Base-by-base conservation (phyloP, 306 rosid genomes). In the Rosa persica region DNA sequence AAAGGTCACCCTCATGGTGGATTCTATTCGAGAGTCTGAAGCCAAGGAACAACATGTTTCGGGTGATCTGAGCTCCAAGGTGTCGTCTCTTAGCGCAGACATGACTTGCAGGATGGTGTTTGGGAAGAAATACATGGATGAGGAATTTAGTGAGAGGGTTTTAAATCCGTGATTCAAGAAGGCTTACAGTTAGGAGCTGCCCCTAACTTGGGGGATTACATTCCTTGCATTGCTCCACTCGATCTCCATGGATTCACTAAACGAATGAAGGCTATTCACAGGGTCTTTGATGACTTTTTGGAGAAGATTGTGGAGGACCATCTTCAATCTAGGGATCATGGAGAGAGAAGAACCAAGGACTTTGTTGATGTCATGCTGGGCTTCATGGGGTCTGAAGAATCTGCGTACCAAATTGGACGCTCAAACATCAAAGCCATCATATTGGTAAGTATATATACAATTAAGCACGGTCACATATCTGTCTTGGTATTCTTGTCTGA, bases 91-190 rank as follows among this genome's bases (percentile, higher is more conserved):
- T 1, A 78, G 17, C 3, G 40, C 73, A 0, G 75, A 64, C 42
- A 81, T 81, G 72, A 60, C 67, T 17, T 85, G 85, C 61, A 47
- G 62, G 66, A 81, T 81, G 83, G 76, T 79, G 36, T 43, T 81
- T 19, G 88, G 87, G 73, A 84, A 77, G 82, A 84, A 84, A 67
- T 77, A 80, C 47, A 67, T 11, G 36, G 80, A 67, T 9, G n/a
- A 25, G 5, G 88, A 84, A 4, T 70, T 84, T 8, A 48, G 70
- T 58, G 72, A 76, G 25, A 80, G 74, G 82, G 76, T 22, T 75
- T 85, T 20, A 64, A 27, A 65, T 60, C 70, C 23, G 44, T 74
- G 49, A 43, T 83, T 22, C 79, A 38, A 8, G 83, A 83, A 54
- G 47, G 12, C 2, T 0, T 78, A 48, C 70, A 58, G 23, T 22